Evolutionary conservation across 108 stramenopile species (phyloP).

Genomic region (Cyclotella sp.): DNA sequence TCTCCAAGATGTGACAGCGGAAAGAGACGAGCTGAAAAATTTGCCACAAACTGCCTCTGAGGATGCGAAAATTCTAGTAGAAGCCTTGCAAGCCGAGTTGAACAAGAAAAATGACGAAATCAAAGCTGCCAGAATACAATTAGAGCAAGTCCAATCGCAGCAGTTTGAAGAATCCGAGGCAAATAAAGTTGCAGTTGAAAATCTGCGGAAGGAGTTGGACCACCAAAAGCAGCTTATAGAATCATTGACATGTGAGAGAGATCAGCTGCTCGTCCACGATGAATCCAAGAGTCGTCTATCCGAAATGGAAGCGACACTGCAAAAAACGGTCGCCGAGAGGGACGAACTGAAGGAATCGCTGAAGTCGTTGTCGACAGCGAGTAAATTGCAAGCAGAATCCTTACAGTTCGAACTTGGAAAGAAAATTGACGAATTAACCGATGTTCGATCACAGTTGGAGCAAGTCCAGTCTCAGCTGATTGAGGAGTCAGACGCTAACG

Average conservation of each 20-base stretch:
- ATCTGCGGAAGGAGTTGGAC: conserved; percentile 33
- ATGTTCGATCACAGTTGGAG: conserved; percentile 31
- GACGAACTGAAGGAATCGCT: conserved; percentile 36
- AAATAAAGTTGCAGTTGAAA: conserved; percentile 34
- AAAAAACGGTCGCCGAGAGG: conserved; percentile 28
- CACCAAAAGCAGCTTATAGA: background rate
- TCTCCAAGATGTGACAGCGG: conserved; percentile 22
- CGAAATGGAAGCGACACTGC: conserved; percentile 48
- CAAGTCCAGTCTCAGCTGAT: conserved; percentile 22
- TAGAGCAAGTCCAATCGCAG: conserved; percentile 33
- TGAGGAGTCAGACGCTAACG: conserved; percentile 35
- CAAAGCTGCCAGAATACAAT: conserved; percentile 13
- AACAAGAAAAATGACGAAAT: conserved; percentile 43
- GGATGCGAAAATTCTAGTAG: conserved; percentile 17
- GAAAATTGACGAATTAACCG: conserved; percentile 37
- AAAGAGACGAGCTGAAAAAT: conserved; percentile 40
- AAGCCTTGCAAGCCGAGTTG: conserved; percentile 31
- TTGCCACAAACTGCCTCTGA: conserved; percentile 15
- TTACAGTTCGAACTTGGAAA: conserved; percentile 24
- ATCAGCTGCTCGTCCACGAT: conserved; percentile 15
- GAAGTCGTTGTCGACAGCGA: conserved; percentile 10
- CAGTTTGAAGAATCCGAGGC: conserved; percentile 36
- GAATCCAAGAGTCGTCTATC: conserved; percentile 55
- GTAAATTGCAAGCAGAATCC: conserved; percentile 8
- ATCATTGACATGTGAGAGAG: background rate